A percentile compares a stretch with the other conserved stretches of the same genome.
These are phyloP conservation scores for Phaeomoniella chlamydospora DNA, from an alignment of 2,329 filamentous ascomycete genomes.

Conservation along the genomic window DNA sequence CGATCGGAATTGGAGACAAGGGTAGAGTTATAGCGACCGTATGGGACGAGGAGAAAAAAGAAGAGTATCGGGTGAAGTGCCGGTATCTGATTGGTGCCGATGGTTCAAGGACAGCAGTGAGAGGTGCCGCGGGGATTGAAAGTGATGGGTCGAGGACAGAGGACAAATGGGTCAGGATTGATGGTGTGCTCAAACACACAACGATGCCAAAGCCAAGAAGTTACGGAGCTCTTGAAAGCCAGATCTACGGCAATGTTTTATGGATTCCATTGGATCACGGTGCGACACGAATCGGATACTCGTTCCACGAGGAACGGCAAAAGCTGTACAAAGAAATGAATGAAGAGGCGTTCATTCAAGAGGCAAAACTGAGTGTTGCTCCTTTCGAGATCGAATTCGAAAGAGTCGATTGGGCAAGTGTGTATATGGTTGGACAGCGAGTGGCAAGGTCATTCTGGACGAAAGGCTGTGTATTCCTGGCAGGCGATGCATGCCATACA, in stretches of 20 bases:
- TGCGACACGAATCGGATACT: constrained; percentile 38
- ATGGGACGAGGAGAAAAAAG: constrained; percentile 13
- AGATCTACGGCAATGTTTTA: constrained; percentile 39
- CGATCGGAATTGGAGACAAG: constrained; percentile 9
- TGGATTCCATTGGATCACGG: constrained; percentile 40
- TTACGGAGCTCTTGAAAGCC: constrained; percentile 36
- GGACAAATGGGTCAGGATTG: constrained; percentile 40
- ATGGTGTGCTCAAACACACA: constrained; percentile 31
- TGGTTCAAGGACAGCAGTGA: constrained; percentile 34
- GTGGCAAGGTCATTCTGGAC: constrained; percentile 13
- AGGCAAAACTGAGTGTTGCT: constrained; percentile 23
- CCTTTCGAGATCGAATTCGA: constrained; percentile 24
- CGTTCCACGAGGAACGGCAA: constrained; percentile 28
- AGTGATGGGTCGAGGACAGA: constrained; percentile 35
- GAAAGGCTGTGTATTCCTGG: constrained; percentile 9
- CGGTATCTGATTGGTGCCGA: constrained; percentile 38
- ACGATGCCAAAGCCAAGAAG: constrained; percentile 32
- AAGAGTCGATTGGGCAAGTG: constrained; percentile 28
- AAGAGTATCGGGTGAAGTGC: constrained; percentile 18
- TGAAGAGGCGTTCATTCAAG: constrained; percentile 20
- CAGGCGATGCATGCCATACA: constrained; percentile 10
- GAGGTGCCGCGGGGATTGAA: constrained; percentile 28
- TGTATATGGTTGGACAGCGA: constrained; percentile 28
- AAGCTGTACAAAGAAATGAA: constrained; percentile 20
- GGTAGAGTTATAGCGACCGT: constrained; percentile 14